Evolutionary conservation across 2,329 filamentous ascomycete species (phyloP).

Genomic region (Grosmannia penicillata): DNA sequence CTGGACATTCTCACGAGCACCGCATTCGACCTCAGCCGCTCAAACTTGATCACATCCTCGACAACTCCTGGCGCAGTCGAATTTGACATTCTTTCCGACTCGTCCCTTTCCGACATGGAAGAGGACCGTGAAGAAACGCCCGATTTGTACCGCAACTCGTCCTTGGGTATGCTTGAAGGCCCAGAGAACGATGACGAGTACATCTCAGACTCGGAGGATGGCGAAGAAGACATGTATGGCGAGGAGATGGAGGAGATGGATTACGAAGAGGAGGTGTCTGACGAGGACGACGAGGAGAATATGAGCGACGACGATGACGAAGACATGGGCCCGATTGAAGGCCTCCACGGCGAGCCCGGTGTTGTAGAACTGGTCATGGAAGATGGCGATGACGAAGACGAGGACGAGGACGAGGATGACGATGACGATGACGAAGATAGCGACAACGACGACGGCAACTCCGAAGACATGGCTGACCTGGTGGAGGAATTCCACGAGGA

Average conservation of each 20-base stretch:
- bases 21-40: conserved; percentile 71
- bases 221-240: conserved; percentile 80
- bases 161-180: conserved; percentile 85
- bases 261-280: conserved; percentile 86
- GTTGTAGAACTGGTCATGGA: conserved; percentile 70
- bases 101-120: conserved; percentile 77
- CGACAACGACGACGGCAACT: conserved; percentile 18
- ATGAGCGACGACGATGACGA: conserved; percentile 78
- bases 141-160: conserved; percentile 91
- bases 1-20: conserved; percentile 77
- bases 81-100: conserved; percentile 75
- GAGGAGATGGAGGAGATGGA: conserved; percentile 92
- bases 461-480: conserved; percentile 38
- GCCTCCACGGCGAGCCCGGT: conserved; percentile 44
- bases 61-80: conserved; percentile 58
- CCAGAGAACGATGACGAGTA: conserved; percentile 58
- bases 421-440: conserved; percentile 32
- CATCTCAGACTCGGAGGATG: conserved; percentile 51
- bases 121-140: conserved; percentile 88
- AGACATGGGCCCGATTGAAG: conserved; percentile 73
- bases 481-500: conserved; percentile 30
- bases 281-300: conserved; percentile 62
- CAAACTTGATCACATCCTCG: conserved; percentile 49
- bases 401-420: conserved; percentile 19
- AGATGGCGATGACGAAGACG: conserved; percentile 35